Evolutionary conservation across 108 stramenopile species (phyloP).

Genomic region (Aurantiochytrium sp.): DNA sequence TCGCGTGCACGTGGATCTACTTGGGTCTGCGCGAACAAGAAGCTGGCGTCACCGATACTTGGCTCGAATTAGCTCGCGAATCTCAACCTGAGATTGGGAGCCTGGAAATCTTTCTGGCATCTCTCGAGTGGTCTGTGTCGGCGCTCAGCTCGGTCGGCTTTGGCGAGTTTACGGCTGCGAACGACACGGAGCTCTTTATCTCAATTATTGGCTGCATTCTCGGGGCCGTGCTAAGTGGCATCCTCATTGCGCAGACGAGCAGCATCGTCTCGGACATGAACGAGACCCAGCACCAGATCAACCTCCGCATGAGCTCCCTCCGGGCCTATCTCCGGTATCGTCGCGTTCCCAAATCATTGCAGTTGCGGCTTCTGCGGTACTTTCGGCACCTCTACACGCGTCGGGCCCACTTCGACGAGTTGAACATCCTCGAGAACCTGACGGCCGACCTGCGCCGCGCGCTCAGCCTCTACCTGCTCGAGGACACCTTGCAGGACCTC

Average conservation of each 20-base stretch:
- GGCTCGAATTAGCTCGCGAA: background rate
- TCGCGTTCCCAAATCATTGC: background rate
- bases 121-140: background rate
- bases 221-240: background rate
- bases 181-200: background rate
- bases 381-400: background rate
- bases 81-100: no score
- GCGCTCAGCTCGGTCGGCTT: background rate
- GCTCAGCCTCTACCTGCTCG: background rate
- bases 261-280: background rate
- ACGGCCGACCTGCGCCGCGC: background rate
- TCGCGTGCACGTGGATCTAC: background rate
- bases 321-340: slow-evolving; percentile 3
- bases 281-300: background rate
- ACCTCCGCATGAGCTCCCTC: background rate
- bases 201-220: background rate
- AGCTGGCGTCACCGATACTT: background rate
- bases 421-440: background rate
- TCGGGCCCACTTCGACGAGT: background rate
- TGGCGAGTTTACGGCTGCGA: background rate
- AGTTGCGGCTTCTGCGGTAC: background rate
- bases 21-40: background rate
- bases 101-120: background rate
- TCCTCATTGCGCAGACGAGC: background rate
- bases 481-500: background rate